A percentile compares a stretch with the other conserved stretches of the same genome.
Evolutionary conservation across 148 eudicot species (phyloP).

Genomic region (Camellia granthamiana): DNA sequence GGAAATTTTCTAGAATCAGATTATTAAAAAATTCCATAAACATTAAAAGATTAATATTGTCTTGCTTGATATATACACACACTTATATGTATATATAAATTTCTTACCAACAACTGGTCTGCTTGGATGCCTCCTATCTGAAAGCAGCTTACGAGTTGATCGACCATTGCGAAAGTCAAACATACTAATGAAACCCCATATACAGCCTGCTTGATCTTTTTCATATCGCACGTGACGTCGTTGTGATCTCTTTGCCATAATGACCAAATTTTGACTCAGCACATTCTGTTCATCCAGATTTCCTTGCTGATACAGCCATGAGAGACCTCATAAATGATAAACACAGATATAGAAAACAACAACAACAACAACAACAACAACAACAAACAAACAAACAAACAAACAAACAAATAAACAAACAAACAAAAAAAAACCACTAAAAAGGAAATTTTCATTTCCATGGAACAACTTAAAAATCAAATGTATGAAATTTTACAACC

Average conservation of each 20-base stretch:
- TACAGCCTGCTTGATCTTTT: constrained; percentile 79
- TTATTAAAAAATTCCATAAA: neutral
- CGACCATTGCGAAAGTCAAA: constrained; percentile 80
- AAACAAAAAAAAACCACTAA: neutral
- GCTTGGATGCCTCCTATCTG: constrained; percentile 57
- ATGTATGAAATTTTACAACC: neutral
- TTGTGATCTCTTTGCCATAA: constrained; percentile 72
- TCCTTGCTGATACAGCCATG: neutral
- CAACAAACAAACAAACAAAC: no score
- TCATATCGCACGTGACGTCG: constrained; percentile 39
- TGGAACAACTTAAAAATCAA: constrained; percentile 5
- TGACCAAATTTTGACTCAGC: constrained; percentile 13
- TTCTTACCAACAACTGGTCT: constrained; percentile 54
- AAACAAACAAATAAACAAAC: no score
- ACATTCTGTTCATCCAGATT: constrained; percentile 10
- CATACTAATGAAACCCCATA: constrained; percentile 73
- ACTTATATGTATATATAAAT: neutral
- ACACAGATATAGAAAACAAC: neutral
- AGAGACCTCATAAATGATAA: constrained; percentile 8
- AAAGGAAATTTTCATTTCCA: neutral
- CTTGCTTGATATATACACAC: neutral
- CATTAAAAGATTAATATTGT: neutral
- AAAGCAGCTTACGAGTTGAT: constrained; percentile 56
- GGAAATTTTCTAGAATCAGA: neutral
- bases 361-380: no score